Evolutionary conservation across 306 rosid genomes (phyloP), one percentile per base, ranked within the genome.

Genomic region (Acacia melanoxylon): DNA sequence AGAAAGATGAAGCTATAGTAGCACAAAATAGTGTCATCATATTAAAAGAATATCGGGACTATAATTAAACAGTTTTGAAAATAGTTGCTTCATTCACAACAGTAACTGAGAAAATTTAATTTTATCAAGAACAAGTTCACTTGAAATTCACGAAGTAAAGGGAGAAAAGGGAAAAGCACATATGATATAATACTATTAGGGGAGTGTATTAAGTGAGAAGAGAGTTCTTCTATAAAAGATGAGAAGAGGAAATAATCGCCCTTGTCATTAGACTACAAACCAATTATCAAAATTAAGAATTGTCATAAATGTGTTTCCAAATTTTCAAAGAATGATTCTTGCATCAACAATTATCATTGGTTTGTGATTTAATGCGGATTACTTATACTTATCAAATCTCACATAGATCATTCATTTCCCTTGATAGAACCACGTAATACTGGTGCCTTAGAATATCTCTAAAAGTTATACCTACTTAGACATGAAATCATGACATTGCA

Each of bases 391-490:
- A 37, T 25, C 19, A 13, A 19, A 17, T 61, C 68, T 25, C 68
- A 25, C 68, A 37, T 61, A 61, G 8, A 25, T 27, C 35, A 27
- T 25, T 27, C 41, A 5, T 63, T 29, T 63, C 41, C 37, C 42
- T 63, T 15, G 69, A 63, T 63, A 15, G n/a, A 29, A 15, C 20
- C 19, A 20, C 41, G 31, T 12, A 62, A 25, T 5, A 77, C 49
- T 76, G 48, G 10, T 87, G 79, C 81, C 72, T 20, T 54, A 73
- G 58, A 31, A 69, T 51, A 85, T 52, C 58, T 68, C 71, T 33
- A 24, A 66, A 68, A 12, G 68, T 73, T 62, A 56, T 46, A 59
- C 65, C 63, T 72, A 66, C 35, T 72, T 79, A 41, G 45, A 62
- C 52, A 54, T 15, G 74, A 48, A 63, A 65, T 10, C 10, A 63